Evolutionary conservation across 2,329 filamentous ascomycete species (phyloP).

Genomic region (Myriosclerotinia scirpicola): DNA sequence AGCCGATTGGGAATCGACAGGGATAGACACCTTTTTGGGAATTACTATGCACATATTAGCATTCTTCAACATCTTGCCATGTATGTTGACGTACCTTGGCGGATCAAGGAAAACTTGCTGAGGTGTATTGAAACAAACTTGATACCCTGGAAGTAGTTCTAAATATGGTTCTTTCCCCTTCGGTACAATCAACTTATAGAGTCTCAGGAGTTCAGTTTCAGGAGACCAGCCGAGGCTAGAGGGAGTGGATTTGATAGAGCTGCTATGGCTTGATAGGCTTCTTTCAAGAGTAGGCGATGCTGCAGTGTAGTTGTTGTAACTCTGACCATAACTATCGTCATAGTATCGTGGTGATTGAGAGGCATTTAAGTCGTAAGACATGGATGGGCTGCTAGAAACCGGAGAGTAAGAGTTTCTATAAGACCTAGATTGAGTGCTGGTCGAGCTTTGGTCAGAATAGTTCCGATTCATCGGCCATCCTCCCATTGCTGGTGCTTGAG

Average conservation of each 20-base stretch:
- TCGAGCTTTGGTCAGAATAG: constrained; percentile 21
- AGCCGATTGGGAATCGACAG: constrained; percentile 33
- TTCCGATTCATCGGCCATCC: constrained; percentile 19
- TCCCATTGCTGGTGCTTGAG: not conserved
- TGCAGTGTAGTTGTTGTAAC: constrained; percentile 12
- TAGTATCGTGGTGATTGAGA: not conserved
- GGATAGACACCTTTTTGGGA: constrained; percentile 27
- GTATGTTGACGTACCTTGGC: constrained; percentile 18
- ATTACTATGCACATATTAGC: constrained; percentile 21
- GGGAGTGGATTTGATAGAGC: constrained; percentile 25
- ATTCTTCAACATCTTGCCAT: not conserved
- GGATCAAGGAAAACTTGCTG: constrained; percentile 29
- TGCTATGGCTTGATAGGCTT: not conserved
- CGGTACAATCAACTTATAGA: constrained; percentile 31
- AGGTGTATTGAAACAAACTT: constrained; percentile 23
- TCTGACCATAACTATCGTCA: not conserved
- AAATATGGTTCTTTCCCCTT: constrained; percentile 32
- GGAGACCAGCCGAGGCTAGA: constrained; percentile 28
- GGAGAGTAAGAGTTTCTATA: constrained; percentile 10
- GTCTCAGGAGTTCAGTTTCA: constrained; percentile 22
- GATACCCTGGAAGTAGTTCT: constrained; percentile 24
- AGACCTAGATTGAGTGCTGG: constrained; percentile 21
- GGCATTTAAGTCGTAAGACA: constrained; percentile 10
- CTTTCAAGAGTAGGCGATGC: not conserved
- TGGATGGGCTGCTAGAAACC: constrained; percentile 6